Conservation (phyloP, 306 rosid species). For the Quercus engelmannii region DNA sequence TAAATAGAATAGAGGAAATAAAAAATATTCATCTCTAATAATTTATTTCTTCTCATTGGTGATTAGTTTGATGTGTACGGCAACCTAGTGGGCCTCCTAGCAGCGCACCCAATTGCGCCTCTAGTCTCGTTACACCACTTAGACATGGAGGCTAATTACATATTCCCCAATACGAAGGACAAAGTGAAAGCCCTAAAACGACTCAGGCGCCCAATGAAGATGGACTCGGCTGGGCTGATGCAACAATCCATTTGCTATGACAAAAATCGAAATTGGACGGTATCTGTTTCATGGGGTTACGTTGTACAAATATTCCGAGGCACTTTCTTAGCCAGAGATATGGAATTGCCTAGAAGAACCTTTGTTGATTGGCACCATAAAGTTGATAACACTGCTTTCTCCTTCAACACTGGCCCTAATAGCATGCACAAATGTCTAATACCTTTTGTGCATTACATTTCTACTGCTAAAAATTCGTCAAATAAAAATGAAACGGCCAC, state of each 20-base stretch:
- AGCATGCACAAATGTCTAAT: slow-evolving; percentile 30
- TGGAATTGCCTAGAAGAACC: slow-evolving; percentile 66
- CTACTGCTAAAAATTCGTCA: not conserved
- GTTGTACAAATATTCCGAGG: slow-evolving; percentile 72
- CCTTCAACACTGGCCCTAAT: slow-evolving; percentile 57
- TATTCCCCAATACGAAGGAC: slow-evolving; percentile 19
- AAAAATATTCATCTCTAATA: no score
- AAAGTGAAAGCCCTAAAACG: slow-evolving; percentile 44
- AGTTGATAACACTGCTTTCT: slow-evolving; percentile 37
- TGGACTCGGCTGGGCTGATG: slow-evolving; percentile 56
- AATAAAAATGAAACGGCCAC: not conserved
- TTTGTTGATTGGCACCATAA: slow-evolving; percentile 60
- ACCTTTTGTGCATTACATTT: no score
- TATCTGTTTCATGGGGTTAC: slow-evolving; percentile 72
- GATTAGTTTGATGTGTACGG: no score
- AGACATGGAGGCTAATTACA: slow-evolving; percentile 50
- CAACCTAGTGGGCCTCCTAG: no score
- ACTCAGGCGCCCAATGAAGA: slow-evolving; percentile 37
- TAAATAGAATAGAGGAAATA: no score
- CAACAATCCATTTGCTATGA: slow-evolving; percentile 86
- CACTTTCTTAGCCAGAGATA: slow-evolving; percentile 44
- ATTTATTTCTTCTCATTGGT: no score
- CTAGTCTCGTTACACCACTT: no score
- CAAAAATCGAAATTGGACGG: slow-evolving; percentile 50
- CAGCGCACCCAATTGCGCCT: no score